Percentiles rank a stretch among this genome's conserved stretches.
Evolutionary conservation across 441 rosid genomes (phyloP).

Genomic region (Pelargonium cotyledonis): DNA sequence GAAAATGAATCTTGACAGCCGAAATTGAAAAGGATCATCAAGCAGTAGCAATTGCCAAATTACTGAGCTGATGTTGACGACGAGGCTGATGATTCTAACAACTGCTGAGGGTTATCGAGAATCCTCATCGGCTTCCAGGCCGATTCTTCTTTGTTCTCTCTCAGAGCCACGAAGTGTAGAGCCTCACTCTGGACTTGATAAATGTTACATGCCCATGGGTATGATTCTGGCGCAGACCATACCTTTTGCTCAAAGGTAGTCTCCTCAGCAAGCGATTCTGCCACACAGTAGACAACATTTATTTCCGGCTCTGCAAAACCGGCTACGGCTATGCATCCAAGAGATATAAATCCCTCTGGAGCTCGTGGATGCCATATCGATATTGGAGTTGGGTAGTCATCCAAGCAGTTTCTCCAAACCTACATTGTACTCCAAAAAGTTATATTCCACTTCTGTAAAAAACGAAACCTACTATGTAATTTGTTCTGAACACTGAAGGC

Average conservation of each 20-base stretch:
- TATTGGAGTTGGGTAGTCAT: slow-evolving; percentile 59
- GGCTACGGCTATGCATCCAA: slow-evolving; percentile 68
- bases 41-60: not conserved
- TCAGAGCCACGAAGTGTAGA: slow-evolving; percentile 76
- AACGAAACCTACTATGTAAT: no score
- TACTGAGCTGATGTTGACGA: not conserved
- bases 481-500: not conserved
- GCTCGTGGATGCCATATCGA: slow-evolving; percentile 98
- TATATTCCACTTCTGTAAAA: not conserved
- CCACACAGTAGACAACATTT: slow-evolving; percentile 52
- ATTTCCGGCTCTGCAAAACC: slow-evolving; percentile 65
- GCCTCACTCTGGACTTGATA: slow-evolving; percentile 87
- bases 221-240: slow-evolving; percentile 81
- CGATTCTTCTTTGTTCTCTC: slow-evolving; percentile 66
- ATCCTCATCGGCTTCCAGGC: slow-evolving; percentile 78
- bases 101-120: slow-evolving; percentile 38
- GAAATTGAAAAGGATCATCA: no score
- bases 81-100: not conserved
- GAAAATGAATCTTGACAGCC: no score
- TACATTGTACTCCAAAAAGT: slow-evolving; percentile 21
- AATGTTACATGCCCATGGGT: slow-evolving; percentile 88
- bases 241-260: slow-evolving; percentile 81
- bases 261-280: slow-evolving; percentile 60
- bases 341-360: slow-evolving; percentile 71
- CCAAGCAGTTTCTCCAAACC: slow-evolving; percentile 94